Base-by-base conservation (phyloP, 2,329 filamentous ascomycete genomes). In the Nothophoma quercina region DNA sequence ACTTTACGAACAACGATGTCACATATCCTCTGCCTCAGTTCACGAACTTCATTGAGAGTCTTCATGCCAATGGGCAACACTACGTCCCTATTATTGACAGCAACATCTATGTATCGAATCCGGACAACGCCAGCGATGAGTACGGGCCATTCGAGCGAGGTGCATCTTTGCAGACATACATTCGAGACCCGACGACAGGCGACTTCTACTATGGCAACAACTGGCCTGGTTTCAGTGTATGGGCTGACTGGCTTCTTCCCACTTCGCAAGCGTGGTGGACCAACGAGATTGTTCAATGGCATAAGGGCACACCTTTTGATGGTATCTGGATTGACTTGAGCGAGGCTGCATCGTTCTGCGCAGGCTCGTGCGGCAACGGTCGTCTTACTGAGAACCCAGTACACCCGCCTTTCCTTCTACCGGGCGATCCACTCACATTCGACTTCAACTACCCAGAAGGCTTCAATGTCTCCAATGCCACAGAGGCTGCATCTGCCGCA, bases 21-120 rank as follows among this genome's bases (percentile, higher is more conserved):
- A 79, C 78, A 0, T 85, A 79, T 58, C 72, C 76, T 2, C 78
- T 81, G 43, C 65, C 66, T 3, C 78, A 77, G 40, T 81, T 80
- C 6, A 66, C 75, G 28, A 65, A 74, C 1, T 83, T 85, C 56
- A 65, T 85, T 21, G 69, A 75, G 5, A 69, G 73, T 6, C 69
- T 86, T 2, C 81, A 84, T 62, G 73, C 73, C 2, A 77, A 76
- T 51, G 78, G 79, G n/a, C 81, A 81, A 45, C 78, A 84, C 61
- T 85, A 81, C 53, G 74, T 85, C 8, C 82, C 83, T 0, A 85
- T 85, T 42, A 77, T 86, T 3, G 83, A 85, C 61, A 76, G 79
- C n/a, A 83, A 78, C 29, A 87, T 88, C 45, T 91, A 91, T 67
- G 81, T 83, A 13, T 87, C 88, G 0, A 87, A 90, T 60, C 86